Evolutionary conservation across 2,329 filamentous ascomycete species (phyloP).

Genomic region (Apiospora sp.): DNA sequence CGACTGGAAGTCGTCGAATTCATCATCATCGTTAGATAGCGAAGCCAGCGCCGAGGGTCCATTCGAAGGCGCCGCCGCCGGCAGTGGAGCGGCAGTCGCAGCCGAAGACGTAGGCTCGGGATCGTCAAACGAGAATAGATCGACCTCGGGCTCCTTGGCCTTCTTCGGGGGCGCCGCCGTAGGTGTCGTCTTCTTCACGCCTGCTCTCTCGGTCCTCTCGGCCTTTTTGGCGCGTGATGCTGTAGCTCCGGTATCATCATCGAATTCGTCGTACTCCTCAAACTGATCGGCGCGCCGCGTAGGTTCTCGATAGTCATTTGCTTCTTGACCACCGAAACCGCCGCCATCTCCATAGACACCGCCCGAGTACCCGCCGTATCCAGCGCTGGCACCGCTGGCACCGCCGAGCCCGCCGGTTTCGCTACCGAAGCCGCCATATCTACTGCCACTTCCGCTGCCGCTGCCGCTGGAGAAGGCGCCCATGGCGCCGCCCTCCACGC

Average conservation of each 20-base stretch:
- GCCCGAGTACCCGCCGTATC: slow-evolving; percentile 68
- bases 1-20: slow-evolving; percentile 98
- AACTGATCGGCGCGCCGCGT: slow-evolving; percentile 74
- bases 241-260: slow-evolving; percentile 72
- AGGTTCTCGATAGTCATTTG: slow-evolving; percentile 72
- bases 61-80: slow-evolving; percentile 53
- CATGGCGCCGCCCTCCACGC: slow-evolving; percentile 81
- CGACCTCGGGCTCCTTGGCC: slow-evolving; percentile 84
- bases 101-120: slow-evolving; percentile 61
- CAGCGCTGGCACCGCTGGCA: slow-evolving; percentile 56
- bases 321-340: slow-evolving; percentile 80
- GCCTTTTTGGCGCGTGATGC: slow-evolving; percentile 60
- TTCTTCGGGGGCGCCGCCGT: slow-evolving; percentile 74
- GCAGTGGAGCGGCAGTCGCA: slow-evolving; percentile 50
- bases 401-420: slow-evolving; percentile 79
- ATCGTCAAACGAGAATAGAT: slow-evolving; percentile 93
- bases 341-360: slow-evolving; percentile 95
- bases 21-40: slow-evolving; percentile 76
- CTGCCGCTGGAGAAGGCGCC: slow-evolving; percentile 61
- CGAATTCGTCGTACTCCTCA: slow-evolving; percentile 96
- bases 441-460: slow-evolving; percentile 53
- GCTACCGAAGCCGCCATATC: slow-evolving; percentile 92
- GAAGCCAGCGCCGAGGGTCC: slow-evolving; percentile 55
- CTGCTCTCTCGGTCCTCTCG: slow-evolving; percentile 51
- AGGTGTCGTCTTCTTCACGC: slow-evolving; percentile 61